Base-by-base conservation (phyloP, 495 filamentous ascomycete genomes). In the Penicillium arizonense region DNA sequence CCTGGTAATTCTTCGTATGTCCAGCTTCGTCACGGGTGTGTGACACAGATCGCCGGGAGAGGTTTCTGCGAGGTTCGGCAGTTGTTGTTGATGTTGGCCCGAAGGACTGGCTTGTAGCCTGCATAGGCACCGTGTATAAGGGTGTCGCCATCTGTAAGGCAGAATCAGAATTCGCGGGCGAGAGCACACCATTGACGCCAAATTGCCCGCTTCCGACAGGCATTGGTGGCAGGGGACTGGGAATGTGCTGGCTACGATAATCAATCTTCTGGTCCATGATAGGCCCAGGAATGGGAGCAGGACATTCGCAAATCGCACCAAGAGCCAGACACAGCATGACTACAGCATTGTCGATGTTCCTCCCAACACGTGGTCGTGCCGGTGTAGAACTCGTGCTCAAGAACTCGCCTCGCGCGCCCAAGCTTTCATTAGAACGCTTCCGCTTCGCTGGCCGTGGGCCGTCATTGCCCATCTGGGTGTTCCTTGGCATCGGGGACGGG, bases 251-350 rank as follows among this genome's bases (percentile, higher is more conserved):
- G 10, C 57, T 51, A 11, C 56, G 60, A 33, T 62, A 75, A 47
- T 70, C 61, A 11, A 56, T 33, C 1, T 44, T 23, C 5, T 56
- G 30, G 43, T 71, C 68, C 35, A 61, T 67, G 13, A 72, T 66
- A 3, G 85, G 79, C 18, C 87, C 87, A 4, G 86, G 88, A 12
- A 81, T 62, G 7, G 70, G 66, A 16, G 70, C 75, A 2, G 80
- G 75, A 48, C 85, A 77, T 44, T 86, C 74, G 53, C 87, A 93
- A 21, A 97, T 89, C 57, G 88, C 88, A 10, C 94, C 94, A 26
- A 98, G 70, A 1, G 93, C 92, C 47, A 97, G 76, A 5, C 96
- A 82, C 36, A 97, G 72, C 3, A 96, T 76, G 3, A 96, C 82
- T 32, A 96, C 74, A 2, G 89, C 90, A 50, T 87, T 93, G 38